Conservation (phyloP, 1,284 basidiomycete genomes). For the Ustilago hordei region DNA sequence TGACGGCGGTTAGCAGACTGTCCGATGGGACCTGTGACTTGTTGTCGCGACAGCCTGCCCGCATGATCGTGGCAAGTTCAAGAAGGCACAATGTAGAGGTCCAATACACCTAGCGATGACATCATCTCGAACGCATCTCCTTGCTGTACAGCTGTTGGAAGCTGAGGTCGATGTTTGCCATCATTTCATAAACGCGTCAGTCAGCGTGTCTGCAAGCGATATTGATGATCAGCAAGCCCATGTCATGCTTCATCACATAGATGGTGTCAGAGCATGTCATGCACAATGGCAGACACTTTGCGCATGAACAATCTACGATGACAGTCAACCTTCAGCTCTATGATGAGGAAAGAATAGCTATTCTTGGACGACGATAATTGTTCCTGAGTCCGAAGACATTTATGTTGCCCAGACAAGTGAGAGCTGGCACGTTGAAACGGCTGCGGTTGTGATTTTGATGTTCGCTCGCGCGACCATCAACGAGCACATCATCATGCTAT, state of each 20-base stretch:
- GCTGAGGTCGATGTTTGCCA: background rate
- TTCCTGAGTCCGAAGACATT: background rate
- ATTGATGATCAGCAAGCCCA: background rate
- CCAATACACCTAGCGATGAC: background rate
- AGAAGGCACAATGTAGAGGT: background rate
- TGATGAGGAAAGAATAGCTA: background rate
- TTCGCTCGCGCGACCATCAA: too few species aligned
- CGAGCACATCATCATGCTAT: too few species aligned
- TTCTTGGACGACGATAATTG: background rate
- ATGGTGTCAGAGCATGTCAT: background rate
- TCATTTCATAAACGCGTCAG: background rate
- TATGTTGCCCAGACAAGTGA: background rate
- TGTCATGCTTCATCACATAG: background rate
- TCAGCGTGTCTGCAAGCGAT: background rate
- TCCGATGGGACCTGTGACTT: background rate
- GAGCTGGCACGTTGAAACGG: background rate
- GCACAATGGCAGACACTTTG: background rate
- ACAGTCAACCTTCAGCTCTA: background rate
- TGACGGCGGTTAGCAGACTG: background rate
- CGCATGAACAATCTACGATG: background rate
- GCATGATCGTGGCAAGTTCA: background rate
- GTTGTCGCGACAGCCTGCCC: background rate
- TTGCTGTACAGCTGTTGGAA: background rate
- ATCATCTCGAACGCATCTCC: too few species aligned
- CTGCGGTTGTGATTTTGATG: background rate